These are phyloP conservation scores for Ceratobasidium sp. DNA, from an alignment of 1,284 basidiomycete genomes.

Conservation along the genomic window DNA sequence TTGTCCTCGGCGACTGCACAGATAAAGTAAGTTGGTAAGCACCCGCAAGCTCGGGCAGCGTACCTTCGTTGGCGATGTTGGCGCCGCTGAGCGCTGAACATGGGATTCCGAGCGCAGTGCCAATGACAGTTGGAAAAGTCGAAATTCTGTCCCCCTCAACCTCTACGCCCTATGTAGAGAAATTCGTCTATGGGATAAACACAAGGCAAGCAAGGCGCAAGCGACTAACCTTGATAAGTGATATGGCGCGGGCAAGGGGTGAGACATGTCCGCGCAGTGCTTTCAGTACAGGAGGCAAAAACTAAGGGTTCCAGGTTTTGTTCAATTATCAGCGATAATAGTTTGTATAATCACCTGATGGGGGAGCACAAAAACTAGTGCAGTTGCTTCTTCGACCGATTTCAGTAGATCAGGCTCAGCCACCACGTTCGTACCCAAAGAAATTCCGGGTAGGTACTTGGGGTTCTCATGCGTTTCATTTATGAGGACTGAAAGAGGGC, in stretches of 20 bases:
- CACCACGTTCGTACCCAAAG: conserved; percentile 58
- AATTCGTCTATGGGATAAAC: neutral
- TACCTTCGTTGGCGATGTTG: conserved; percentile 62
- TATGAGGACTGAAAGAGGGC: conserved; percentile 60
- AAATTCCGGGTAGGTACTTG: conserved; percentile 60
- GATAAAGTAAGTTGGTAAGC: conserved; percentile 8
- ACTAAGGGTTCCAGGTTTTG: conserved; percentile 45
- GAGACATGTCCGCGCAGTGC: conserved; percentile 51
- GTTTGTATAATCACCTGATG: conserved; percentile 55
- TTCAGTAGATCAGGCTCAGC: conserved; percentile 56
- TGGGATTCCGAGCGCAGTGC: conserved; percentile 55
- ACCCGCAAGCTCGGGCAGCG: conserved; percentile 22
- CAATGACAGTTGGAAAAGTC: conserved; percentile 62
- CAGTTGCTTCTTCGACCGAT: conserved; percentile 58
- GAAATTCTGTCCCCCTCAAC: conserved; percentile 58
- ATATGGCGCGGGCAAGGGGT: conserved; percentile 53
- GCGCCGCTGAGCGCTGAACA: conserved; percentile 61
- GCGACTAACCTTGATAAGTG: conserved; percentile 54
- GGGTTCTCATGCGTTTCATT: conserved; percentile 61
- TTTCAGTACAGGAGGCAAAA: conserved; percentile 50
- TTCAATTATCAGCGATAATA: neutral
- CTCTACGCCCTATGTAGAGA: conserved; percentile 52
- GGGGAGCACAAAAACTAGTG: conserved; percentile 61
- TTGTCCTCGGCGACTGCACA: conserved; percentile 55
- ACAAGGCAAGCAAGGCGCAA: neutral